Evolutionary conservation across 768 basidiomycete species (phyloP), one percentile per base, ranked within the genome.

Genomic region (Lenzites betulinus): DNA sequence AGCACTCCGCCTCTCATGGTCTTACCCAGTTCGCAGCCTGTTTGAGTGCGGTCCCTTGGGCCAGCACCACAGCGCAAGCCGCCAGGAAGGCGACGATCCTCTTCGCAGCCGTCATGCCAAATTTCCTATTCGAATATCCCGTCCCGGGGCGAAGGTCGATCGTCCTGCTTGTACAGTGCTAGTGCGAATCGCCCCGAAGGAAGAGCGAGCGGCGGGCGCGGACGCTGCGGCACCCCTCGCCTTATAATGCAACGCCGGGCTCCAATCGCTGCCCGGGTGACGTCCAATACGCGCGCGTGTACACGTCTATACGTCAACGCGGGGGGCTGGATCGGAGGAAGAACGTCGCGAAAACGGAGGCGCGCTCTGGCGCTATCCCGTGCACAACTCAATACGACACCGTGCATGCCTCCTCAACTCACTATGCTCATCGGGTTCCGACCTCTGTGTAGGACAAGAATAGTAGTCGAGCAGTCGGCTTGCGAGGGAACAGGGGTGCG

Each of bases 21-120:
- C 61, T 53, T 46, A 62, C 61, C 61, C 61, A 62, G 47, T 58
- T 51, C 18, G 60, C 55, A 15, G 56, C 61, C 7, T 38, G 36
- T 38, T 39, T 18, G 30, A 44, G 26, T 22, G 51, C n/a, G 39
- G 46, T 47, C n/a, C n/a, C n/a, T n/a, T n/a, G n/a, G 12, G 36
- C 20, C 5, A 30, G 54, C 5, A 51, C 60, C 49, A 57, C 50
- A 26, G 26, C 47, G 7, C 33, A 55, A 11, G 26, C 33, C 39
- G 41, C 50, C 18, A 54, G 41, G 36, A 22, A 25, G 30, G 30
- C 56, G 41, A 28, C 33, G 20, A 43, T 12, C 36, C 42, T 18
- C 39, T 33, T 58, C 48, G 28, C 48, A 23, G 11, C 38, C n/a
- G 16, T 18, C 47, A 38, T 38, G 25, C 9, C 26, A 7, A 5